Conservation (phyloP, 768 basidiomycete genomes). For the Podaxis mareebaensis region DNA sequence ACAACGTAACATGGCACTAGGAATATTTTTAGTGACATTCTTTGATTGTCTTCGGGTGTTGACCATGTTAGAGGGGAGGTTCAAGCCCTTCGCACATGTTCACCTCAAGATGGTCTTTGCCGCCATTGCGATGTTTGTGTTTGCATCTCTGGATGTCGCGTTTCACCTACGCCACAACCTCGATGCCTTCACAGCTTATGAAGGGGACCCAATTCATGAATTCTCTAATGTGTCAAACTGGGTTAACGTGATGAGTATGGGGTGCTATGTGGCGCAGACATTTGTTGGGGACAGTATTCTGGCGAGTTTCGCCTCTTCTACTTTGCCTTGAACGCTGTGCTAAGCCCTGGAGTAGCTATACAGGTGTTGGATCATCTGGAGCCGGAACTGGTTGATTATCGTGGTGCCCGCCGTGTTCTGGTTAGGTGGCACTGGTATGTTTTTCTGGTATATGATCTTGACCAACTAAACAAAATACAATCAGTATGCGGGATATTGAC, state of each 20-base stretch:
- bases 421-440: conserved; percentile 34
- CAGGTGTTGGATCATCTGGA: conserved; percentile 40
- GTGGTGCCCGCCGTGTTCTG: conserved; percentile 32
- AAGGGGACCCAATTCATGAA: conserved; percentile 31
- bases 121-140: conserved; percentile 38
- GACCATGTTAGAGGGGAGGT: conserved; percentile 28
- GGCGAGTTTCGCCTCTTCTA: conserved; percentile 23
- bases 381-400: conserved; percentile 31
- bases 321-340: neutral
- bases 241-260: conserved; percentile 45
- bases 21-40: conserved; percentile 40
- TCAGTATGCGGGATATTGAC: conserved; percentile 35
- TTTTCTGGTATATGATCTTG: neutral
- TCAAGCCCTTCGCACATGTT: conserved; percentile 27
- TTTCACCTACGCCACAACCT: conserved; percentile 43
- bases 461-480: neutral
- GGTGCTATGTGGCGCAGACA: conserved; percentile 40
- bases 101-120: conserved; percentile 39
- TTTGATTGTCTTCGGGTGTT: conserved; percentile 36
- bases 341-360: conserved; percentile 29
- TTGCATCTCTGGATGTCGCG: conserved; percentile 43
- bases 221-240: conserved; percentile 38
- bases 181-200: conserved; percentile 39
- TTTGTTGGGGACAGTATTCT: conserved; percentile 45
- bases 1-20: conserved; percentile 18